Evolutionary conservation across 306 rosid genomes (phyloP).

Genomic region (Acacia confusa): DNA sequence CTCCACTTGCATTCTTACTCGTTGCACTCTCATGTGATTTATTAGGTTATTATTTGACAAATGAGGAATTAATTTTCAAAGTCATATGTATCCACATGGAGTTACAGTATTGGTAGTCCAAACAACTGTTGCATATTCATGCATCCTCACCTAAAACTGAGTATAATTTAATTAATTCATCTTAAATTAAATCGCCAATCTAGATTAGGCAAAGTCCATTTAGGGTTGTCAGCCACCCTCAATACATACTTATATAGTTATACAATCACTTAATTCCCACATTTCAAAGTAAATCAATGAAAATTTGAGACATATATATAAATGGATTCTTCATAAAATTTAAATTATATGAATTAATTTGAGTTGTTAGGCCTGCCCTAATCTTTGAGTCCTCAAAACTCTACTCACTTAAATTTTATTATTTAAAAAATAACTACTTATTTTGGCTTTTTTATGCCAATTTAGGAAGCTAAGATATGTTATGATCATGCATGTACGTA

Average conservation of each 20-base stretch:
- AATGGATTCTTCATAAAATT: not conserved
- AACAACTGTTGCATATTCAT: slow-evolving; percentile 18
- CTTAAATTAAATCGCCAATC: not conserved
- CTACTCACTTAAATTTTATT: not conserved
- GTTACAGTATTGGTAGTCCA: slow-evolving; percentile 1
- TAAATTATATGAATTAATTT: not conserved
- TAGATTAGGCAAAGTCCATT: slow-evolving; percentile 7
- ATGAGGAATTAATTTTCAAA: slow-evolving; percentile 6
- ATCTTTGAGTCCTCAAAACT: not conserved
- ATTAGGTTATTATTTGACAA: slow-evolving; percentile 21
- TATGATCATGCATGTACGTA: not conserved
- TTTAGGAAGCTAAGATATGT: not conserved
- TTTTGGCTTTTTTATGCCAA: not conserved
- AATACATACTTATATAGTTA: not conserved
- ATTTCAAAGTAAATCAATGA: not conserved
- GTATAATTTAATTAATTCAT: not conserved
- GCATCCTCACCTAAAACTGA: slow-evolving; percentile 8
- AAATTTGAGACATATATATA: not conserved
- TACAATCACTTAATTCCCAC: not conserved
- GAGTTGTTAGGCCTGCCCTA: not conserved
- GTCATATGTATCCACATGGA: not conserved
- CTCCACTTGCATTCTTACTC: slow-evolving; percentile 18
- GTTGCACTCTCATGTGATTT: not conserved
- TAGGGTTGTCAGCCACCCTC: not conserved
- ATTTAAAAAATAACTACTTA: not conserved